phyloP scores from a whole-genome alignment of 805 yeast species.

The Wickerhamiella cacticola region DNA sequence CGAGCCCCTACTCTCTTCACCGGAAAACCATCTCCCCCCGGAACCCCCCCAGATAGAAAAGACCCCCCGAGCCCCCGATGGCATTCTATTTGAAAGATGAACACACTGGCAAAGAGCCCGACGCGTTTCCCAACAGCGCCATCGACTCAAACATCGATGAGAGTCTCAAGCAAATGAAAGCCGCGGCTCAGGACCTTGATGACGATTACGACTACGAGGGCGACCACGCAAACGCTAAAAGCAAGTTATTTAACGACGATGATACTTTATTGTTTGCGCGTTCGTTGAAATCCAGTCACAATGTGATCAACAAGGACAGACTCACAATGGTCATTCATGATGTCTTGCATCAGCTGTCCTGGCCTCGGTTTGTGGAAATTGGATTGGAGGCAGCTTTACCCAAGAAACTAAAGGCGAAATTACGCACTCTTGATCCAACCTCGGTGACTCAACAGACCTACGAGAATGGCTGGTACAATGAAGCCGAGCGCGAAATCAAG shows the following conservation, averaged over 20 bases:
- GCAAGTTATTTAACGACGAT: slow-evolving; percentile 6
- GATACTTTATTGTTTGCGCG: slow-evolving; percentile 10
- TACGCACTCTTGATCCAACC: background rate
- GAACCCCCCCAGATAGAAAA: slow-evolving; percentile 5
- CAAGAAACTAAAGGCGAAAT: slow-evolving; percentile 9
- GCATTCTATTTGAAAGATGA: background rate
- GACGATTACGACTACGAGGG: slow-evolving; percentile 1
- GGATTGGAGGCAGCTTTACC: background rate
- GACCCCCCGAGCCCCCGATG: slow-evolving; percentile 7
- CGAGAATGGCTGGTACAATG: slow-evolving; percentile 8
- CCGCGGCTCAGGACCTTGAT: slow-evolving; percentile 2
- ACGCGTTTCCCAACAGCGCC: slow-evolving; percentile 8
- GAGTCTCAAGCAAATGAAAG: slow-evolving; percentile 9
- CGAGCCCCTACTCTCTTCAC: background rate
- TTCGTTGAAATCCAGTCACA: background rate
- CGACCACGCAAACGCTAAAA: background rate
- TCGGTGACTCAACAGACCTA: background rate
- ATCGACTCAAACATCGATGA: slow-evolving; percentile 11
- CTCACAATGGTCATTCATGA: background rate
- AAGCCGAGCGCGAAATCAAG: slow-evolving; percentile 9
- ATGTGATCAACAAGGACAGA: slow-evolving; percentile 2
- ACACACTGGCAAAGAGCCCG: background rate
- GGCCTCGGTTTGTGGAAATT: slow-evolving; percentile 7
- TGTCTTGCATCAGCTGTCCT: background rate
- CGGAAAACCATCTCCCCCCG: background rate